Percentiles rank a stretch among this genome's conserved stretches.
phyloP scores from a whole-genome alignment of 2,329 filamentous ascomycete species.

The Chalaropsis ovoidea region DNA sequence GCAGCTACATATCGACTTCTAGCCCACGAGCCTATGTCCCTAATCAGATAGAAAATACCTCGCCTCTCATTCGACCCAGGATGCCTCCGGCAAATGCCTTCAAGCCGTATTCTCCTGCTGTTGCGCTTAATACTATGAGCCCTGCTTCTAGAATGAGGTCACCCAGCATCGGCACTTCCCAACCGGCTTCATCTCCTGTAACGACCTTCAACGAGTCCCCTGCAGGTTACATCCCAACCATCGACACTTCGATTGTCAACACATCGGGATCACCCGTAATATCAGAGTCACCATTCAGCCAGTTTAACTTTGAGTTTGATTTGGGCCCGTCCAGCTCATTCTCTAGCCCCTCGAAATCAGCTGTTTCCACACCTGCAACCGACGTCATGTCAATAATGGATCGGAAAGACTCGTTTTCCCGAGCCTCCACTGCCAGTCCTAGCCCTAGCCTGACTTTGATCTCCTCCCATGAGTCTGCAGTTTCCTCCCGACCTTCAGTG shows the following conservation, averaged over 20 bases:
- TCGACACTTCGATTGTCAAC: background rate
- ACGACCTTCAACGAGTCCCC: background rate
- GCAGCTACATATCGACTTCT: conserved; percentile 5
- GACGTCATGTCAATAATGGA: conserved; percentile 15
- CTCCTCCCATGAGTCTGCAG: conserved; percentile 17
- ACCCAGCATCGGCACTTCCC: background rate
- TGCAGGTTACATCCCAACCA: background rate
- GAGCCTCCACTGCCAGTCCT: conserved; percentile 21
- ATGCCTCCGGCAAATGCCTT: conserved; percentile 9
- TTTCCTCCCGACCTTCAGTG: conserved; percentile 21
- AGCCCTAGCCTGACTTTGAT: conserved; percentile 18
- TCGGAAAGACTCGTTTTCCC: conserved; percentile 1
- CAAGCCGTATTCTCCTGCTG: conserved; percentile 23
- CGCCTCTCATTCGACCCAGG: background rate
- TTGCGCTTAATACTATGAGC: conserved; percentile 7
- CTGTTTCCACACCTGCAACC: conserved; percentile 1
- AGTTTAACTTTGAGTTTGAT: conserved; percentile 25
- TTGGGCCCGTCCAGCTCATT: conserved; percentile 13
- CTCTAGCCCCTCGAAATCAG: background rate
- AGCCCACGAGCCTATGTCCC: conserved; percentile 15
- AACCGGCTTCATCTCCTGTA: background rate
- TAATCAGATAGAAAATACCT: background rate
- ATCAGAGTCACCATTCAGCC: conserved; percentile 24
- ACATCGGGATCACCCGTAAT: conserved; percentile 12
- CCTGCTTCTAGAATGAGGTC: conserved; percentile 6